These are phyloP conservation scores for Peniophora sp. DNA, from an alignment of 1,284 basidiomycete species.

Conservation along the genomic window DNA sequence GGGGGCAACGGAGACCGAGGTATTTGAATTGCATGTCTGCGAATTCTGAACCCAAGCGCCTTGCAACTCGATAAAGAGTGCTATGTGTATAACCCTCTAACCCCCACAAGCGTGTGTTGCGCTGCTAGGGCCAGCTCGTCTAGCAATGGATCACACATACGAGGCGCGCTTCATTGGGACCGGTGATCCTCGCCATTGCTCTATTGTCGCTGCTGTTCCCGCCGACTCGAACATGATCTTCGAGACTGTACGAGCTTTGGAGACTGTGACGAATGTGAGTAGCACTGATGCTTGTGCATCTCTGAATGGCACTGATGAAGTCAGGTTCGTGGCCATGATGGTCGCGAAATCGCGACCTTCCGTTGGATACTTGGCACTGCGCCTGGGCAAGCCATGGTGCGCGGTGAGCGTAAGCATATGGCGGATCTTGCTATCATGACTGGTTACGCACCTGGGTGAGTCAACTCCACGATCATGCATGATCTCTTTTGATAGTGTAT, in stretches of 20 bases:
- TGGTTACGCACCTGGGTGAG: neutral
- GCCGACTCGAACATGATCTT: slow-evolving; percentile 55
- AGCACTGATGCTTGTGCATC: neutral
- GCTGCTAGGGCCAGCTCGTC: too few species aligned
- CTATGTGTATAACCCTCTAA: too few species aligned
- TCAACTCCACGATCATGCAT: neutral
- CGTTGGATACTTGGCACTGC: slow-evolving; percentile 6
- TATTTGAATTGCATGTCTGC: too few species aligned
- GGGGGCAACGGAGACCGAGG: too few species aligned
- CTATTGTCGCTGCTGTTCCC: slow-evolving; percentile 58
- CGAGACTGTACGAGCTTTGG: slow-evolving; percentile 31
- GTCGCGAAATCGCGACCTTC: slow-evolving; percentile 3
- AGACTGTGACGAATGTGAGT: slow-evolving; percentile 10
- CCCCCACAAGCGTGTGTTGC: too few species aligned
- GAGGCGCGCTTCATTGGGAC: slow-evolving; percentile 33
- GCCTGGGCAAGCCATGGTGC: slow-evolving; percentile 3
- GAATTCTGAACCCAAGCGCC: too few species aligned
- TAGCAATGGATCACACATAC: neutral
- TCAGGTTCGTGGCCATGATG: neutral
- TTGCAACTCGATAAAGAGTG: too few species aligned
- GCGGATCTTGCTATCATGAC: slow-evolving; percentile 3
- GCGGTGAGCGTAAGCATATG: slow-evolving; percentile 2
- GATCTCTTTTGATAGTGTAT: slow-evolving; percentile 12
- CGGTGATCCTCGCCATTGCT: slow-evolving; percentile 58
- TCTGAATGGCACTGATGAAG: neutral